Conservation (phyloP, 331 rosid genomes). For the Malus hybrid region DNA sequence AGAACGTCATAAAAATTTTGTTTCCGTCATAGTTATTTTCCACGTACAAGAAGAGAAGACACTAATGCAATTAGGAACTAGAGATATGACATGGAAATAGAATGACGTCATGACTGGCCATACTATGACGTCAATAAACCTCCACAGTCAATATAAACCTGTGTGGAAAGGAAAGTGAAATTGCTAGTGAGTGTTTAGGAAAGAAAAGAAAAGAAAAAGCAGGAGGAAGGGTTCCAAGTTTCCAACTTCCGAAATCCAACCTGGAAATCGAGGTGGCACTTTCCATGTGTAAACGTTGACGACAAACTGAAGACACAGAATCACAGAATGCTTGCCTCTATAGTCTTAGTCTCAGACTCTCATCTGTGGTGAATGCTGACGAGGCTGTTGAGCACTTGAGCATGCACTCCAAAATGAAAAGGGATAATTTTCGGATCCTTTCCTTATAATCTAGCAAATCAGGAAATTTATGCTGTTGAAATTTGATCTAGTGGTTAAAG, state of each 20-base stretch:
- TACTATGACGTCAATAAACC: background rate
- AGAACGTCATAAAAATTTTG: too few species aligned
- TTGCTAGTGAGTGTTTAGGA: background rate
- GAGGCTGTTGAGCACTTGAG: too few species aligned
- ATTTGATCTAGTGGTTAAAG: too few species aligned
- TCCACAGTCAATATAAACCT: background rate
- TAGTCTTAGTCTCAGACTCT: too few species aligned
- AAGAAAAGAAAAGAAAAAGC: too few species aligned
- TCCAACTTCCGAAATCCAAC: background rate
- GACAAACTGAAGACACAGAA: background rate
- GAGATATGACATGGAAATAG: background rate
- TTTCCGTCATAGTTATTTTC: rapidly evolving
- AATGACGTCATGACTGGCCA: background rate
- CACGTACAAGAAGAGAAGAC: background rate
- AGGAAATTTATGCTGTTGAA: rapidly evolving
- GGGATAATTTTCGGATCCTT: rapidly evolving
- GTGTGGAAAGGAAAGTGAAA: background rate
- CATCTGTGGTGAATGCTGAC: too few species aligned
- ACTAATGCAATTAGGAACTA: background rate
- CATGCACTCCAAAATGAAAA: too few species aligned
- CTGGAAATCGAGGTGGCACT: background rate
- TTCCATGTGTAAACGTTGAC: background rate
- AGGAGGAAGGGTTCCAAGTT: background rate
- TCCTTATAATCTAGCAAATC: too few species aligned
- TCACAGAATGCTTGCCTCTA: background rate